Evolutionary conservation across 2,329 filamentous ascomycete species (phyloP).

Genomic region (Penicillium sp.): DNA sequence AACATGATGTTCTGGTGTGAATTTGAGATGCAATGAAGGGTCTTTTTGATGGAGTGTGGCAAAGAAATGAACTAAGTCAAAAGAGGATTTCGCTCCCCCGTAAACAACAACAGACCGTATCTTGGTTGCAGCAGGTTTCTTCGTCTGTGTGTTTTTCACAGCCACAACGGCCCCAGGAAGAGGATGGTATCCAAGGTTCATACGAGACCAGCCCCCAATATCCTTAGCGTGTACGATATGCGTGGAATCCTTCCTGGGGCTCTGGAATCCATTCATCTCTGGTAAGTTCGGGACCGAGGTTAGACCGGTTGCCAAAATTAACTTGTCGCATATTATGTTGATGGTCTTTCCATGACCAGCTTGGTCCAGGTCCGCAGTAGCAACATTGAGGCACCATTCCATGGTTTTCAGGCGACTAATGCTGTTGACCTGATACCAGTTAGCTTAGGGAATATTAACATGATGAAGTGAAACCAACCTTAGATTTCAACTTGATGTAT

Average conservation of each 20-base stretch:
- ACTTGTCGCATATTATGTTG: slow-evolving; percentile 26
- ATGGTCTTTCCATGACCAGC: background rate
- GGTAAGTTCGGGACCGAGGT: slow-evolving; percentile 27
- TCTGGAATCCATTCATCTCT: background rate
- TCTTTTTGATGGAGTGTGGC: slow-evolving; percentile 22
- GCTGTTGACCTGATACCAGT: slow-evolving; percentile 15
- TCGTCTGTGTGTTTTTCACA: background rate
- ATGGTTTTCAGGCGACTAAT: slow-evolving; percentile 21
- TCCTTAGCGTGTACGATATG: slow-evolving; percentile 25
- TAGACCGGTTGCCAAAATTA: slow-evolving; percentile 29
- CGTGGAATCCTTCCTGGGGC: background rate
- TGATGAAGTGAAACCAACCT: slow-evolving; percentile 6
- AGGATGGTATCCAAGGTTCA: slow-evolving; percentile 23
- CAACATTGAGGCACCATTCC: slow-evolving; percentile 25
- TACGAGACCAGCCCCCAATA: slow-evolving; percentile 22
- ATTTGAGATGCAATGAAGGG: slow-evolving; percentile 9
- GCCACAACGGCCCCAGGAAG: background rate
- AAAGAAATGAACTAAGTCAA: slow-evolving; percentile 28
- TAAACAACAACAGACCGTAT: slow-evolving; percentile 22
- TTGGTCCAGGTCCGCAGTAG: background rate
- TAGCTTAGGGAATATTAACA: background rate
- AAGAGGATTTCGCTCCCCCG: slow-evolving; percentile 28
- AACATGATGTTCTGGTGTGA: slow-evolving; percentile 8
- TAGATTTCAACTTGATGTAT: slow-evolving; percentile 26
- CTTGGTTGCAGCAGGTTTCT: background rate